phyloP scores from a whole-genome alignment of 2,329 filamentous ascomycete species.

The Drechslerella coelobrocha region DNA sequence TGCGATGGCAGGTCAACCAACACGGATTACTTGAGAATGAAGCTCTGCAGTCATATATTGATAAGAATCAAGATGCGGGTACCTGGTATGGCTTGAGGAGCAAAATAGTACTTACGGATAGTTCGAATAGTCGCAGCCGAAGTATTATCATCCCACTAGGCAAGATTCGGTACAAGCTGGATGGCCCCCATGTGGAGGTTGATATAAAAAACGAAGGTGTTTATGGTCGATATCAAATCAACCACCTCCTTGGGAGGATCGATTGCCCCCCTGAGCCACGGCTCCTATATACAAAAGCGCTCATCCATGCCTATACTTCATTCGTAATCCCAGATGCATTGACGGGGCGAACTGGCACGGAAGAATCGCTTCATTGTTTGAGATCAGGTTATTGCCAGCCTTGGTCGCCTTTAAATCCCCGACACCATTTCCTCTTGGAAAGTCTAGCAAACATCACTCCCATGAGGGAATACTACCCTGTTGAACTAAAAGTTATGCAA shows the following conservation, averaged over 20 bases:
- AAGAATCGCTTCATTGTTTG: conserved; percentile 66
- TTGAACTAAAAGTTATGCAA: conserved; percentile 61
- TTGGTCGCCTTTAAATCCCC: conserved; percentile 59
- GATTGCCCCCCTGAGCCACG: conserved; percentile 66
- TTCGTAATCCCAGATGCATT: conserved; percentile 66
- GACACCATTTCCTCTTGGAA: conserved; percentile 49
- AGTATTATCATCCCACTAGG: conserved; percentile 67
- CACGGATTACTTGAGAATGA: conserved; percentile 60
- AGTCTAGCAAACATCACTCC: conserved; percentile 58
- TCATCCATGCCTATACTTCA: conserved; percentile 69
- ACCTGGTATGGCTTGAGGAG: conserved; percentile 68
- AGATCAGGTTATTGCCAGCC: conserved; percentile 63
- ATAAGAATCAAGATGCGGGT: conserved; percentile 67
- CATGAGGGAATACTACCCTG: conserved; percentile 61
- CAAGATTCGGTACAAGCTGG: conserved; percentile 52
- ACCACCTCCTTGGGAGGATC: conserved; percentile 65
- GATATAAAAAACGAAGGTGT: conserved; percentile 56
- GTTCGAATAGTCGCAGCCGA: conserved; percentile 58
- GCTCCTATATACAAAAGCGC: conserved; percentile 66
- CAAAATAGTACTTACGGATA: conserved; percentile 66
- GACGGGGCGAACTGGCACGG: conserved; percentile 67
- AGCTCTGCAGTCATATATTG: conserved; percentile 64
- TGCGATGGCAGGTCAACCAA: conserved; percentile 64
- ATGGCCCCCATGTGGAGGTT: conserved; percentile 61
- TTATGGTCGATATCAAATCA: conserved; percentile 65